Evolutionary conservation across 805 yeast genomes (phyloP).

Genomic region (Cyberlindnera xishuangbannaensis): DNA sequence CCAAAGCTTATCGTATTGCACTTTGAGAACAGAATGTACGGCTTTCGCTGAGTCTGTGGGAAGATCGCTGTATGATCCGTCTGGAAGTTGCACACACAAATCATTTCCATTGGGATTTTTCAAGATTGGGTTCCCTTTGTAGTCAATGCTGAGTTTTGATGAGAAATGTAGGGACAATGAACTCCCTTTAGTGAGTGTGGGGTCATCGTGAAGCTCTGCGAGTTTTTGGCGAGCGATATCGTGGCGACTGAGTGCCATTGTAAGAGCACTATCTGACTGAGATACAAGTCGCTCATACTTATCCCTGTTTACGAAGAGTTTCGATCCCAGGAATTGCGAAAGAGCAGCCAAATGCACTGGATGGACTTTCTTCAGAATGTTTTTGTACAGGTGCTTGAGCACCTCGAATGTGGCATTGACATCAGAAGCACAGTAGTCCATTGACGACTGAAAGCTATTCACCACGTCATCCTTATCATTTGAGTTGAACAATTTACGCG

Average conservation of each 20-base stretch:
- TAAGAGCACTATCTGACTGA: too few species aligned
- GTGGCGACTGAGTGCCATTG: too few species aligned
- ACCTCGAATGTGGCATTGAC: conserved; percentile 67
- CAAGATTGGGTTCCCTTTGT: too few species aligned
- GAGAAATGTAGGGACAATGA: too few species aligned
- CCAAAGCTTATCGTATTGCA: too few species aligned
- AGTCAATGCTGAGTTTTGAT: too few species aligned
- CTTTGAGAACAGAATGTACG: too few species aligned
- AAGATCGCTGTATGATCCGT: background rate
- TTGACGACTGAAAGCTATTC: conserved; percentile 50
- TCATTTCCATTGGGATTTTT: too few species aligned
- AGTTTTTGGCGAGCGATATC: too few species aligned
- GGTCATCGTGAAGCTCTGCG: too few species aligned
- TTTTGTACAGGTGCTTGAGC: conserved; percentile 27
- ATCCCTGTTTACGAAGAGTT: conserved; percentile 5
- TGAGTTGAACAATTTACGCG: conserved; percentile 55
- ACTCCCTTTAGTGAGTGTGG: too few species aligned
- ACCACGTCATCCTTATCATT: conserved; percentile 46
- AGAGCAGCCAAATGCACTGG: conserved; percentile 7
- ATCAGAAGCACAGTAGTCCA: conserved; percentile 77
- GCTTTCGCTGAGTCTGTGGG: background rate
- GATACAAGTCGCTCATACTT: too few species aligned
- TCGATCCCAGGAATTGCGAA: conserved; percentile 4
- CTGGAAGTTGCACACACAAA: background rate
- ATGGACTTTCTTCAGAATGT: background rate